Percentiles rank a stretch among this genome's conserved stretches.
These are phyloP conservation scores for Globisporangium irregulare DNA, from an alignment of 352 stramenopile genomes.

Conservation along the genomic window DNA sequence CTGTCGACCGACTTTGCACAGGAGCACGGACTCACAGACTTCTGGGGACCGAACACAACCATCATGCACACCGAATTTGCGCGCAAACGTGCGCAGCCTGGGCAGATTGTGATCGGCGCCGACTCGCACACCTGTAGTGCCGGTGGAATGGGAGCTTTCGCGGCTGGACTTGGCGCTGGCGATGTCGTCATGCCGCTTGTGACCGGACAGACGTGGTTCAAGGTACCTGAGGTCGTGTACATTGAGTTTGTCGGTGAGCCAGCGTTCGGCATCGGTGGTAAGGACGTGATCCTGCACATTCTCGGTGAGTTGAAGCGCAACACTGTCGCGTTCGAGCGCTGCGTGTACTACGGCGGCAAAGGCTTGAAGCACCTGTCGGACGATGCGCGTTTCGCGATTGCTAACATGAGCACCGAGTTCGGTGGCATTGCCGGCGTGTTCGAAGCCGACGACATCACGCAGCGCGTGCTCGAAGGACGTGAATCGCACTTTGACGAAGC, in stretches of 20 bases:
- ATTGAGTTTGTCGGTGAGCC: constrained; percentile 77
- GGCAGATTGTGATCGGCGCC: constrained; percentile 82
- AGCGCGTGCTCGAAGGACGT: constrained; percentile 52
- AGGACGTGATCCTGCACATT: constrained; percentile 81
- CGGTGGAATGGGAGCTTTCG: constrained; percentile 75
- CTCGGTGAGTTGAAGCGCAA: constrained; percentile 79
- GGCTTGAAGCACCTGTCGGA: constrained; percentile 66
- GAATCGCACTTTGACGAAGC: constrained; percentile 65
- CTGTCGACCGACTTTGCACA: constrained; percentile 75
- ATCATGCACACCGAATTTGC: constrained; percentile 88
- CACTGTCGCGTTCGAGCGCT: constrained; percentile 79
- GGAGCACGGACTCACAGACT: constrained; percentile 69
- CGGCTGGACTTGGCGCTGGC: constrained; percentile 61
- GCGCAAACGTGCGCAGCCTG: constrained; percentile 72
- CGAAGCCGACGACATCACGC: constrained; percentile 66
- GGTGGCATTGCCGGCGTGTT: constrained; percentile 81
- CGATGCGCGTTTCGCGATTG: constrained; percentile 76
- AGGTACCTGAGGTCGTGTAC: constrained; percentile 72
- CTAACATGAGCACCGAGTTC: constrained; percentile 86
- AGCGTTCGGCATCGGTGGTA: constrained; percentile 70
- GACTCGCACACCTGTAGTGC: constrained; percentile 77
- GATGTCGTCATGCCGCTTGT: constrained; percentile 84
- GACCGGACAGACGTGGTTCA: constrained; percentile 84
- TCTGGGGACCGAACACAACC: constrained; percentile 79
- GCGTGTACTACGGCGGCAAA: constrained; percentile 70